A percentile compares a stretch with the other conserved stretches of the same genome.
These are phyloP conservation scores for Ophiosphaerella herpotricha DNA, from an alignment of 2,329 filamentous ascomycete species.

Conservation along the genomic window DNA sequence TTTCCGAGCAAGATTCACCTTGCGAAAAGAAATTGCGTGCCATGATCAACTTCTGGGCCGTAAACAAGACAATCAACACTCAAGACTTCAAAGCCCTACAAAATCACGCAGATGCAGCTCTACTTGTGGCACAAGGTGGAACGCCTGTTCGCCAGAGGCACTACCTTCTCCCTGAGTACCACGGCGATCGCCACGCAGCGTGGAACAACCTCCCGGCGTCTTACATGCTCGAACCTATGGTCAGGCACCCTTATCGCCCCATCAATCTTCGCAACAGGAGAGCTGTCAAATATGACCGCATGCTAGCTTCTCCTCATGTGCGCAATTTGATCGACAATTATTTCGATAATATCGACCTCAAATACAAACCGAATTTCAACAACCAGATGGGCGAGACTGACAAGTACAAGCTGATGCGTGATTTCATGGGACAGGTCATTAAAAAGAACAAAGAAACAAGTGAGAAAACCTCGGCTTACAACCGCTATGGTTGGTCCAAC, in stretches of 20 bases:
- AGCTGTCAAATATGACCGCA: slow-evolving; percentile 66
- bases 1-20: slow-evolving; percentile 65
- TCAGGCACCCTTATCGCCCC: slow-evolving; percentile 73
- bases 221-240: slow-evolving; percentile 78
- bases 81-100: slow-evolving; percentile 63
- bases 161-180: slow-evolving; percentile 73
- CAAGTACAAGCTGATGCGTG: slow-evolving; percentile 59
- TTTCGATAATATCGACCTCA: slow-evolving; percentile 64
- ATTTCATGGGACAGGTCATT: slow-evolving; percentile 73
- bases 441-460: slow-evolving; percentile 69
- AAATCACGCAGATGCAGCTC: slow-evolving; percentile 56
- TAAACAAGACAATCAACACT: slow-evolving; percentile 64
- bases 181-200: slow-evolving; percentile 73
- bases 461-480: slow-evolving; percentile 67
- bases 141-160: slow-evolving; percentile 57
- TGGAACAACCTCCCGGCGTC: slow-evolving; percentile 85
- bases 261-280: slow-evolving; percentile 72
- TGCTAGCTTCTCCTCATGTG: slow-evolving; percentile 68
- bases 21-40: slow-evolving; percentile 63
- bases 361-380: slow-evolving; percentile 55
- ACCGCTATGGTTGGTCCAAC: slow-evolving; percentile 87
- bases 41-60: slow-evolving; percentile 73
- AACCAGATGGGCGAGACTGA: slow-evolving; percentile 33
- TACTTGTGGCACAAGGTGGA: slow-evolving; percentile 39
- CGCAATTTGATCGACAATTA: slow-evolving; percentile 69